phyloP scores from a whole-genome alignment of 2,329 filamentous ascomycete genomes.

The Cryphonectria japonica region DNA sequence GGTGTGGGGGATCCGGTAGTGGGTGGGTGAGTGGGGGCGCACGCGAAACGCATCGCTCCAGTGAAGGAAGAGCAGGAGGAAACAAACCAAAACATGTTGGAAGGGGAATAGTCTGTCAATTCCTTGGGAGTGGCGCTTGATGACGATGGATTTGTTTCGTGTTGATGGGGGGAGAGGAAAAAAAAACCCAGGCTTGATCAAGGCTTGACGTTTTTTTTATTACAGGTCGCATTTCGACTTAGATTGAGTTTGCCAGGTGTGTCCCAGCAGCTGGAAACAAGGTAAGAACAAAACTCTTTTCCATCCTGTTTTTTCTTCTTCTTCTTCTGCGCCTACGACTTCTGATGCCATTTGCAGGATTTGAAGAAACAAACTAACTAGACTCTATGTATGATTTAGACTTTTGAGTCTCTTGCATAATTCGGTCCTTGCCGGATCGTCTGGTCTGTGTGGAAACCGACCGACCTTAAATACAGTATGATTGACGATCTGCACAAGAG shows the following conservation, averaged over 20 bases:
- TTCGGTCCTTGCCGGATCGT: constrained; percentile 23
- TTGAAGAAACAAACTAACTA: neutral
- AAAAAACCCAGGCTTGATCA: neutral
- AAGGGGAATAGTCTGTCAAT: neutral
- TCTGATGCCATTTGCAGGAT: neutral
- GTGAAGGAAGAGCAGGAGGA: neutral
- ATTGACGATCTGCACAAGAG: neutral
- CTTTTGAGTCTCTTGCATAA: neutral
- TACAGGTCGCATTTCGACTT: neutral
- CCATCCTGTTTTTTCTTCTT: neutral
- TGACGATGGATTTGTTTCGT: constrained; percentile 4
- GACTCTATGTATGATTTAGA: neutral
- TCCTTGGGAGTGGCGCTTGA: neutral
- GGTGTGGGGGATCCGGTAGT: too few relatives aligned
- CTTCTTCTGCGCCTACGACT: neutral
- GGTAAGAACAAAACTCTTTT: neutral
- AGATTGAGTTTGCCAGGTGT: constrained; percentile 3
- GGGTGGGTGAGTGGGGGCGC: too few relatives aligned
- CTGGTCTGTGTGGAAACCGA: neutral
- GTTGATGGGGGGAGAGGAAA: neutral
- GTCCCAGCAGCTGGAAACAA: neutral
- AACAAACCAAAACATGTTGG: neutral
- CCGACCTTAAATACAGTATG: neutral
- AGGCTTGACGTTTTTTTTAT: neutral
- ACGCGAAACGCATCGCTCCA: neutral